phyloP scores from a whole-genome alignment of 768 basidiomycete species.

The Lactarius hengduanensis region DNA sequence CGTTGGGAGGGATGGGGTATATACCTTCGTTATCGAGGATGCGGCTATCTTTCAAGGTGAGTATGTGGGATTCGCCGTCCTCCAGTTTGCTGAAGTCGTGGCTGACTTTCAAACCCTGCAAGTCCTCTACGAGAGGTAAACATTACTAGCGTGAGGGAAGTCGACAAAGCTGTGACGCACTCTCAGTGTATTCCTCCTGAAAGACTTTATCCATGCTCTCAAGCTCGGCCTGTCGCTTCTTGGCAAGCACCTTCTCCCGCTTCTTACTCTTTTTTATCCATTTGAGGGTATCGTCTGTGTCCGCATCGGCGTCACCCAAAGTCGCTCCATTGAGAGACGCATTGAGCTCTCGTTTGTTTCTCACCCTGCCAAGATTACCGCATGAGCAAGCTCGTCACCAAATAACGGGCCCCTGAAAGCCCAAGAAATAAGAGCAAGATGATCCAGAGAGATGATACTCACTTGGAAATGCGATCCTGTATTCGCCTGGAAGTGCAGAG shows the following conservation, averaged over 20 bases:
- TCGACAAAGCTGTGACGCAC: constrained; percentile 46
- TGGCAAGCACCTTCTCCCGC: constrained; percentile 83
- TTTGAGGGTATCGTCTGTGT: constrained; percentile 74
- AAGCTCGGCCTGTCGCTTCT: constrained; percentile 76
- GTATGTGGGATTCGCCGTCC: constrained; percentile 92
- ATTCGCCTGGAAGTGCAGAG: constrained; percentile 51
- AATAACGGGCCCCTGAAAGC: constrained; percentile 32
- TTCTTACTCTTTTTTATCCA: constrained; percentile 95
- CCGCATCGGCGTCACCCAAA: constrained; percentile 82
- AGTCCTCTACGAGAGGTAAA: constrained; percentile 60
- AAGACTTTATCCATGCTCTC: constrained; percentile 80
- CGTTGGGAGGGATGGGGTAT: constrained; percentile 5
- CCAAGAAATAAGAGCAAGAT: constrained; percentile 35
- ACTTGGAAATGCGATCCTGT: constrained; percentile 82
- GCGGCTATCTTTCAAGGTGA: constrained; percentile 94
- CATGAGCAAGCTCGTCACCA: constrained; percentile 47
- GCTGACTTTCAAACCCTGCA: constrained; percentile 91
- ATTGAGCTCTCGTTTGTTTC: constrained; percentile 91
- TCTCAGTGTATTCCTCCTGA: constrained; percentile 82
- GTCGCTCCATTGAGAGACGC: constrained; percentile 89
- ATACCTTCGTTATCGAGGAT: constrained; percentile 93
- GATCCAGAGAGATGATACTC: constrained; percentile 46
- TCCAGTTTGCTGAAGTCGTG: constrained; percentile 92
- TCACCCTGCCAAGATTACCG: constrained; percentile 57
- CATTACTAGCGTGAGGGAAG: constrained; percentile 5